Evolutionary conservation across 2,329 filamentous ascomycete species (phyloP).

Genomic region (Hyphodiscus sp.): DNA sequence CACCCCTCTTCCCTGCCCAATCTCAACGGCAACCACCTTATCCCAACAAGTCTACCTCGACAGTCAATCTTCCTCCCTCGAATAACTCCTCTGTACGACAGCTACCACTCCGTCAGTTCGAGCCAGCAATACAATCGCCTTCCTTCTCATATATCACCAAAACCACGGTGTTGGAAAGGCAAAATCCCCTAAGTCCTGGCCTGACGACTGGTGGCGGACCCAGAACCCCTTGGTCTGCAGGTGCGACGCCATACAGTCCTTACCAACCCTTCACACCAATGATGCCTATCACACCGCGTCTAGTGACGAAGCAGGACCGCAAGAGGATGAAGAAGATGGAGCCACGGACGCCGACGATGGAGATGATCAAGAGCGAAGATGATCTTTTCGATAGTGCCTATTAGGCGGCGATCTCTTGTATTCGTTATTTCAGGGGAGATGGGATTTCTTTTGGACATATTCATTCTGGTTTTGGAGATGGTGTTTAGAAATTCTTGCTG

Average conservation of each 20-base stretch:
- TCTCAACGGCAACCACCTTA: conserved; percentile 6
- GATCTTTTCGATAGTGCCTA: conserved; percentile 51
- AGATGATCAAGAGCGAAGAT: conserved; percentile 55
- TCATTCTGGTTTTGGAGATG: neutral
- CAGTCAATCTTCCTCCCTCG: neutral
- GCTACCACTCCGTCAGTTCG: conserved; percentile 56
- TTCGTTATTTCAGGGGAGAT: neutral
- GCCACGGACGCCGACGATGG: conserved; percentile 54
- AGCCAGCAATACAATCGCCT: conserved; percentile 48
- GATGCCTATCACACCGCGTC: conserved; percentile 68
- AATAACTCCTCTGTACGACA: conserved; percentile 31
- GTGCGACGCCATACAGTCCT: conserved; percentile 63
- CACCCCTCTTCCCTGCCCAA: conserved; percentile 12
- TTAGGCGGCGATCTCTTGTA: conserved; percentile 6
- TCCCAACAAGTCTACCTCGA: conserved; percentile 11
- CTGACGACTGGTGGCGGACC: conserved; percentile 41
- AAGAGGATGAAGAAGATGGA: conserved; percentile 61
- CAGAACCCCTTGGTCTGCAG: conserved; percentile 56
- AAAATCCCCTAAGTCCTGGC: conserved; percentile 44
- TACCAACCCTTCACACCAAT: conserved; percentile 75
- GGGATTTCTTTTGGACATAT: neutral
- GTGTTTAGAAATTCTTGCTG: neutral
- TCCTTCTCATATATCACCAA: conserved; percentile 41
- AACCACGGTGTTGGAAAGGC: conserved; percentile 58
- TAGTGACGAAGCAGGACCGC: conserved; percentile 64